Base-by-base conservation (phyloP, 257 asterid genomes). In the Fraxinus americana region DNA sequence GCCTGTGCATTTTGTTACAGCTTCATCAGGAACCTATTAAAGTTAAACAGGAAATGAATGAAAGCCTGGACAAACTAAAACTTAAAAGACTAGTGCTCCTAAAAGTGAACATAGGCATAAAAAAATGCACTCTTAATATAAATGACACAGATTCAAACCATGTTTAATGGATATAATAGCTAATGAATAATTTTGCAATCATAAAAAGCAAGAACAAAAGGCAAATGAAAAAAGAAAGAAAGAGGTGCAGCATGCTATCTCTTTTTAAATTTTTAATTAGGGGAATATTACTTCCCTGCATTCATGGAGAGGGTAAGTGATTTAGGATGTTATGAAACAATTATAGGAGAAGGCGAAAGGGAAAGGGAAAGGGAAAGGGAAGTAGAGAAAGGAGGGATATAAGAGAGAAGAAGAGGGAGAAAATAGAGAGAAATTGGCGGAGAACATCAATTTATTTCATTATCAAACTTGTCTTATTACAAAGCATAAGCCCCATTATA, bases 11-110 rank as follows among this genome's bases (percentile, higher is more conserved):
- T 91, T 94, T 84, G 97, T 77, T 77, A 84, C 89, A 73, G 94
- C 98, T 88, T 94, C 98, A 78, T 94, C 98, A 38, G 98, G 98
- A 82, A 94, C 94, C 98, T 88, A 82, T 74, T 67, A 78, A 77
- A 67, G 80, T 79, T 71, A 30, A 74, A 48, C 72, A 72, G 61
- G 54, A 12, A 71, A 38, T 61, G 74, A 35, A 36, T 67, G 45
- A 72, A 39, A 73, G 63, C 30, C 72, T 25, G 29, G 76, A 68
- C 66, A 45, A 14, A 29, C 6, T 48, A 41, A 34, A 27, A 7
- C 9, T 59, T 29, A 73, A 52, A 45, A 38, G 69, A 73, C 16
- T 52, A 52, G 69, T 23, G 69, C 77, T 54, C 77, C 16, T 35
- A 63, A 52, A 75, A 32, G 25, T 17, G 67, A 43, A 59, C 17